Evolutionary conservation across 495 filamentous ascomycete genomes (phyloP).

Genomic region (Penicillium pulvis): DNA sequence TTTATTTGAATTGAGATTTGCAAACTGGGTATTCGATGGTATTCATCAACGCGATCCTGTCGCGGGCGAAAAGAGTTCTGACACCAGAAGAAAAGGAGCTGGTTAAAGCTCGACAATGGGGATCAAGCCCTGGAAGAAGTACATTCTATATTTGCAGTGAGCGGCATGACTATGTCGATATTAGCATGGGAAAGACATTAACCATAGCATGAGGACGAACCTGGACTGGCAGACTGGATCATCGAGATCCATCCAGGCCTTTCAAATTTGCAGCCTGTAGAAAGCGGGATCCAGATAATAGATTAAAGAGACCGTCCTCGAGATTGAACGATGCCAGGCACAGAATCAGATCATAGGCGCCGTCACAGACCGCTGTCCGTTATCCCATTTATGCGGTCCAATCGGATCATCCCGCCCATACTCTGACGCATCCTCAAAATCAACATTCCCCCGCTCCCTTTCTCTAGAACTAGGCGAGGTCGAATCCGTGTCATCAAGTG

Average conservation of each 20-base stretch:
- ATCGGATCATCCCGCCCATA: conserved; percentile 29
- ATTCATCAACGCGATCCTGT: conserved; percentile 12
- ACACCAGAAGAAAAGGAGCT: conserved; percentile 1
- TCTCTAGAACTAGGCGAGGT: conserved; percentile 18
- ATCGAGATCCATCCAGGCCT: background rate
- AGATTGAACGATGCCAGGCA: no score
- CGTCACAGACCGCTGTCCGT: conserved; percentile 18
- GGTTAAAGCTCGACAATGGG: no score
- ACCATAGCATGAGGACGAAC: background rate
- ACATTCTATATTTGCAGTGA: background rate
- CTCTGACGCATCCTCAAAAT: conserved; percentile 24
- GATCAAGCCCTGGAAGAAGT: background rate
- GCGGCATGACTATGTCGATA: background rate
- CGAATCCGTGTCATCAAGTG: conserved; percentile 23
- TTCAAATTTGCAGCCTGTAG: background rate
- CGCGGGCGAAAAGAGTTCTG: background rate
- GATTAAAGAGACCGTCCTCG: no score
- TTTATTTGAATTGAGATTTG: background rate
- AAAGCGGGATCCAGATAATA: no score
- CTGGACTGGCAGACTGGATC: background rate
- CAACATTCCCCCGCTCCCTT: conserved; percentile 15
- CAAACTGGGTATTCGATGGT: background rate
- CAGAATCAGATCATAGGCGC: conserved; percentile 26
- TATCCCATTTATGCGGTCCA: conserved; percentile 27
- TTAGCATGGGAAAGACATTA: background rate